Conservation (phyloP, 139 green algal species). For the Deuterostichococcus epilithicus region DNA sequence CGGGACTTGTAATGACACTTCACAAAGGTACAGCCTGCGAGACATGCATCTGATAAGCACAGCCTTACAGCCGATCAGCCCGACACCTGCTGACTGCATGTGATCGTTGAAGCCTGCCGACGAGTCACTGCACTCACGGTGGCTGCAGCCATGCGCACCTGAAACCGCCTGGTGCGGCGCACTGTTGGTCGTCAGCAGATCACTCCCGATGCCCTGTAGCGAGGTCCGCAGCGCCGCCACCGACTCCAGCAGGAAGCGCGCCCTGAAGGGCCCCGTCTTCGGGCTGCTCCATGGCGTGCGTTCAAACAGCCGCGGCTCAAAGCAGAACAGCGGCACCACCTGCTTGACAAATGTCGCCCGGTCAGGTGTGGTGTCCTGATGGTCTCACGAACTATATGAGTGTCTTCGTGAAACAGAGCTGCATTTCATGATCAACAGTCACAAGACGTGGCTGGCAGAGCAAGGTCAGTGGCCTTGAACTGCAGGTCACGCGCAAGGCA, state of each 20-base stretch:
- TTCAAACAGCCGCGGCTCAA: slow-evolving; percentile 79
- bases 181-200: slow-evolving; percentile 13
- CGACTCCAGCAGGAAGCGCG: slow-evolving; percentile 80
- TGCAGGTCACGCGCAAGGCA: no score
- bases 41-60: not conserved
- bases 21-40: not conserved
- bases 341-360: no score
- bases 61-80: not conserved
- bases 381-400: no score
- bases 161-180: slow-evolving; percentile 9
- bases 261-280: slow-evolving; percentile 68
- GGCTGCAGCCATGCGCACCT: slow-evolving; percentile 2
- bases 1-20: not conserved
- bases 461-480: no score
- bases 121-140: no score
- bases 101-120: no score
- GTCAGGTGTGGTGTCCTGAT: not conserved
- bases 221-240: slow-evolving; percentile 72
- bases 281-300: slow-evolving; percentile 36
- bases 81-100: not conserved
- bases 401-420: no score
- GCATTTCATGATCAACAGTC: no score
- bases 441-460: no score
- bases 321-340: slow-evolving; percentile 90
- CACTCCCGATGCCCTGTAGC: slow-evolving; percentile 16